Percentiles rank a stretch among this genome's conserved stretches.
Conservation (phyloP, 225 moss, liverwort and hornwort genomes). For the Sphagnum tenellum region DNA sequence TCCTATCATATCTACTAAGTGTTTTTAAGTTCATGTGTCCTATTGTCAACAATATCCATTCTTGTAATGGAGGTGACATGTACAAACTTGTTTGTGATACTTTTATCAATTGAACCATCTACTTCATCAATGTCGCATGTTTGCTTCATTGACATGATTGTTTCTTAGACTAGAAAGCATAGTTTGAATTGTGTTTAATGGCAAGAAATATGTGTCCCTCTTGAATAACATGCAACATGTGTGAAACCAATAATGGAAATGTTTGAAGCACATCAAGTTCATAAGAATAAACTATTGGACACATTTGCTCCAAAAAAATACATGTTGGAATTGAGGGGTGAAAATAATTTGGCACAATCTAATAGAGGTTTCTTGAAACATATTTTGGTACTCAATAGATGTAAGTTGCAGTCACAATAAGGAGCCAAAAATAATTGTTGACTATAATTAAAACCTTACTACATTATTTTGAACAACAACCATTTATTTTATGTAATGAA, state of each 20-base stretch:
- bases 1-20: not conserved
- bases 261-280: not conserved
- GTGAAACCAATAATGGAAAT: not conserved
- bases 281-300: not conserved
- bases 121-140: not conserved
- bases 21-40: conserved; percentile 1
- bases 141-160: not conserved
- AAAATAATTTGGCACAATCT: no score
- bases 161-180: no score
- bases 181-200: not conserved
- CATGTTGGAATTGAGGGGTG: no score
- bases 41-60: not conserved
- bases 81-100: not conserved
- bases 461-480: no score
- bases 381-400: no score
- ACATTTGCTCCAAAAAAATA: not conserved
- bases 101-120: not conserved
- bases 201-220: not conserved
- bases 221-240: not conserved
- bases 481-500: no score
- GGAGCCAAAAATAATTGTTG: no score
- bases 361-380: no score
- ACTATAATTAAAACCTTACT: no score
- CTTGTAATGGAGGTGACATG: not conserved
- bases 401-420: no score